Percentiles rank a stretch among this genome's conserved stretches.
Conservation (phyloP, 306 rosid species). For the Cucumis sativus region Cucumber_9930_V3 NC_026657.2:8656001-8656500, state of each 20-base stretch:
- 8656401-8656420: background rate
- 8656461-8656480: background rate
- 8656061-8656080: conserved; percentile 85
- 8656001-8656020: conserved; percentile 2
- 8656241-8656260: conserved; percentile 87
- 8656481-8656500: background rate
- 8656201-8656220: conserved; percentile 92
- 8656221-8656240: conserved; percentile 79
- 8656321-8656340: conserved; percentile 73
- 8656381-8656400: too few relatives aligned
- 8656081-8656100: conserved; percentile 60
- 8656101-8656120: conserved; percentile 91
- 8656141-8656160: conserved; percentile 95
- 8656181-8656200: conserved; percentile 89
- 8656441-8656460: background rate
- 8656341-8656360: background rate
- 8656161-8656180: conserved; percentile 88
- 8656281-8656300: conserved; percentile 97
- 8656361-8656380: background rate
- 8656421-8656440: background rate
- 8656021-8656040: conserved; percentile 12
- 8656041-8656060: conserved; percentile 92
- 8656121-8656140: conserved; percentile 95
- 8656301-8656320: conserved; percentile 99
- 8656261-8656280: conserved; percentile 77